Conservation (phyloP, 495 filamentous ascomycete genomes). For the Aspergillus taichungensis region DNA sequence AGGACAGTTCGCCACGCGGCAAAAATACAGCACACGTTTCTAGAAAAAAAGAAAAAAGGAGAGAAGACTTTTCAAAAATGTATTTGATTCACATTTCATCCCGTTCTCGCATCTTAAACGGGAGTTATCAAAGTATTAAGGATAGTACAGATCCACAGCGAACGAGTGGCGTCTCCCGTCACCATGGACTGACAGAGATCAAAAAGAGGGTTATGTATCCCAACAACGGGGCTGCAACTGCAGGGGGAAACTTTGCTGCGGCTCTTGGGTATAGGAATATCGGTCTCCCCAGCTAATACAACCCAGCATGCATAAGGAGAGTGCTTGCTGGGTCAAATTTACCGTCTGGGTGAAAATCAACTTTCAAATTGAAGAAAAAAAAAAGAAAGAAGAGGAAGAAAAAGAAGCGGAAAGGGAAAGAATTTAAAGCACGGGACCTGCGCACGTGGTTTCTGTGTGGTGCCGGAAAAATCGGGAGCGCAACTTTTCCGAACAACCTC, state of each 20-base stretch:
- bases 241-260: constrained; percentile 42
- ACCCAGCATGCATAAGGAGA: constrained; percentile 43
- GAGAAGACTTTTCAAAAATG: no score
- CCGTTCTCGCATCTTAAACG: constrained; percentile 15
- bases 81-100: constrained; percentile 4
- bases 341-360: constrained; percentile 48
- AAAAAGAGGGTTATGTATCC: constrained; percentile 25
- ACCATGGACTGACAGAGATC: not conserved
- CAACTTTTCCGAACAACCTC: constrained; percentile 22
- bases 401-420: constrained; percentile 2
- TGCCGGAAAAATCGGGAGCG: constrained; percentile 15
- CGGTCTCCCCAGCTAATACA: constrained; percentile 65
- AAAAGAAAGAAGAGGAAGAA: constrained; percentile 21
- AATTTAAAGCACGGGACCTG: constrained; percentile 15
- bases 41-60: not conserved
- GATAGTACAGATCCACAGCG: not conserved
- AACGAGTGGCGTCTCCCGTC: not conserved
- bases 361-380: constrained; percentile 42
- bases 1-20: not conserved
- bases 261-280: constrained; percentile 56
- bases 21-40: constrained; percentile 12
- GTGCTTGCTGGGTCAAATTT: constrained; percentile 56
- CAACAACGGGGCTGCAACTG: constrained; percentile 42
- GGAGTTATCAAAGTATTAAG: constrained; percentile 8
- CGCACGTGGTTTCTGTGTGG: constrained; percentile 12